Conservation (phyloP, 2,329 filamentous ascomycete genomes). For the Aureobasidium sp. region DNA sequence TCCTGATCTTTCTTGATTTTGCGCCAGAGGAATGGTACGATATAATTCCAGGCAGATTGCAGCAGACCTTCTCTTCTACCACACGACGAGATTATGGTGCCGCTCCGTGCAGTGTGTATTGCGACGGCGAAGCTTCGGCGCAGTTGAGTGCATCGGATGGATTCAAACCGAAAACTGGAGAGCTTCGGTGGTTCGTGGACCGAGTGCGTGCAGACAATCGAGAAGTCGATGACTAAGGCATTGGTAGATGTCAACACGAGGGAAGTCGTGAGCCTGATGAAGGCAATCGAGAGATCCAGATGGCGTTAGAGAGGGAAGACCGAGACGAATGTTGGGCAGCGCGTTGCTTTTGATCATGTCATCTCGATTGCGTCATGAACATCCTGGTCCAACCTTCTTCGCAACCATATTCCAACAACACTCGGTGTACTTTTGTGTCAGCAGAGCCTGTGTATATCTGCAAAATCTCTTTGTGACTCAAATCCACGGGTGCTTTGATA, state of each 20-base stretch:
- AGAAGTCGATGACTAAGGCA: too few relatives aligned
- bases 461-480: too few relatives aligned
- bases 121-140: slow-evolving; percentile 9
- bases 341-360: neutral
- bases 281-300: too few relatives aligned
- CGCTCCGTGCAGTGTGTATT: neutral
- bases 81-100: neutral
- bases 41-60: too few relatives aligned
- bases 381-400: slow-evolving; percentile 3
- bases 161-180: neutral
- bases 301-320: neutral
- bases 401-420: slow-evolving; percentile 2
- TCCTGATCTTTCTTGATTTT: too few relatives aligned
- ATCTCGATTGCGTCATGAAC: slow-evolving; percentile 11
- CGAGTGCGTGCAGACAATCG: neutral
- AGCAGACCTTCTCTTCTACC: too few relatives aligned
- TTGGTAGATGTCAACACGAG: neutral
- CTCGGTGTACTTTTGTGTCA: too few relatives aligned
- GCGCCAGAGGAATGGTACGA: too few relatives aligned
- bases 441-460: too few relatives aligned
- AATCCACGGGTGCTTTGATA: too few relatives aligned
- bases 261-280: too few relatives aligned
- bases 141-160: neutral
- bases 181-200: neutral
- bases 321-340: neutral